Conservation (phyloP, 1,139 yeast species). For the Geotrichum bryndzae region DNA sequence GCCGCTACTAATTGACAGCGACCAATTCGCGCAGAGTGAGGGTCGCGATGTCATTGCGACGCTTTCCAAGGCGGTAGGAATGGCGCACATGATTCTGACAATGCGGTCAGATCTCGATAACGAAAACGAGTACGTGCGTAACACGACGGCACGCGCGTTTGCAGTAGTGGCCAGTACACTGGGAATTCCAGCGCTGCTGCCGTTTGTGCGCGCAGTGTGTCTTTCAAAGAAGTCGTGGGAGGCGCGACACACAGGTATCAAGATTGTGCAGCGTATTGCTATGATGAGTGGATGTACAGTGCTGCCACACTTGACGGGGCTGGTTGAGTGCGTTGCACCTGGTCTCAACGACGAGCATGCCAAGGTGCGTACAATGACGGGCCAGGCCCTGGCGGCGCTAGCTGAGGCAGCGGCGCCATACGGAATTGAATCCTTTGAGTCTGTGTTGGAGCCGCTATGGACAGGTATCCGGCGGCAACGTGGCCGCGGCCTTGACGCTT, state of each 20-base stretch:
- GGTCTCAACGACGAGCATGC: slow-evolving; percentile 67
- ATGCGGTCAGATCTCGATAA: slow-evolving; percentile 80
- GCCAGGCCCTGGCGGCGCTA: slow-evolving; percentile 62
- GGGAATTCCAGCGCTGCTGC: slow-evolving; percentile 66
- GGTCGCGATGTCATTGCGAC: slow-evolving; percentile 75
- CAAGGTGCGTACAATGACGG: slow-evolving; percentile 64
- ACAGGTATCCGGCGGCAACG: slow-evolving; percentile 68
- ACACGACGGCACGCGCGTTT: slow-evolving; percentile 68
- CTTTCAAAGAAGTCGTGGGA: slow-evolving; percentile 75
- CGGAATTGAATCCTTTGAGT: slow-evolving; percentile 84
- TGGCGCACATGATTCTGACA: slow-evolving; percentile 68
- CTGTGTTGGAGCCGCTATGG: slow-evolving; percentile 72
- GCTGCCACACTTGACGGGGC: slow-evolving; percentile 50
- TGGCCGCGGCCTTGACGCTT: slow-evolving; percentile 73
- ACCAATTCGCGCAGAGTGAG: slow-evolving; percentile 62
- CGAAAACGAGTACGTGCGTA: slow-evolving; percentile 75
- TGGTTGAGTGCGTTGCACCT: slow-evolving; percentile 56
- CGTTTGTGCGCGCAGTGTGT: slow-evolving; percentile 79
- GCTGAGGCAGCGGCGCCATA: slow-evolving; percentile 88
- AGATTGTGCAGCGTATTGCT: slow-evolving; percentile 71
- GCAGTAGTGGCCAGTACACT: slow-evolving; percentile 81
- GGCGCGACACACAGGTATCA: slow-evolving; percentile 83
- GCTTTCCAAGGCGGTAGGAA: slow-evolving; percentile 75
- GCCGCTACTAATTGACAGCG: slow-evolving; percentile 78
- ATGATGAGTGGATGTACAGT: slow-evolving; percentile 65